Evolutionary conservation across 495 filamentous ascomycete genomes (phyloP).

Genomic region (Aspergillus bertholletiae): DNA sequence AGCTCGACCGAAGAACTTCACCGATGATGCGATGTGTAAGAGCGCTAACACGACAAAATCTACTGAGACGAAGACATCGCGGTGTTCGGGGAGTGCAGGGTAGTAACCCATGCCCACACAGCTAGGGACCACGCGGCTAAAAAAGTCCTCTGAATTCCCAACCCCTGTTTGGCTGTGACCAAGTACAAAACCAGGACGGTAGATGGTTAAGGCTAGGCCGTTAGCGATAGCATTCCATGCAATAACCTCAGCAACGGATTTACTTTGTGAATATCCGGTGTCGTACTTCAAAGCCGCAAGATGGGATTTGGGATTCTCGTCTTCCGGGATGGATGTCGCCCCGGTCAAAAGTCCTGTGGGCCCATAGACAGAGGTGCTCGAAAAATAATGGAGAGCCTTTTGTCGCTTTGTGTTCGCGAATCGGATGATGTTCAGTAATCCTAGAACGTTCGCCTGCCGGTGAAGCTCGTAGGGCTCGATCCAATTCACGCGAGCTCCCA

Average conservation of each 20-base stretch:
- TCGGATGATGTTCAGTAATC: slow-evolving; percentile 1
- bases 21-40: not conserved
- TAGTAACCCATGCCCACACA: not conserved
- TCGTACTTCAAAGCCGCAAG: slow-evolving; percentile 1
- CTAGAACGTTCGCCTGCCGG: slow-evolving; percentile 2
- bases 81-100: not conserved
- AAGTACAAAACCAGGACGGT: not conserved
- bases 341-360: slow-evolving; percentile 4
- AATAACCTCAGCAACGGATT: not conserved
- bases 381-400: slow-evolving; percentile 12
- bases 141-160: not conserved
- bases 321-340: not conserved
- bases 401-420: slow-evolving; percentile 4
- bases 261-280: not conserved
- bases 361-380: slow-evolving; percentile 5
- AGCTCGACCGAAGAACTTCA: not conserved
- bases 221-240: not conserved
- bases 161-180: not conserved
- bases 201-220: not conserved
- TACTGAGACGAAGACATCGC: not conserved
- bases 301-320: not conserved
- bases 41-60: not conserved
- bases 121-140: not conserved
- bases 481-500: slow-evolving; percentile 11
- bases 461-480: slow-evolving; percentile 7